Conservation (phyloP, 2,329 filamentous ascomycete genomes). For the Aspergillus ustus region DNA sequence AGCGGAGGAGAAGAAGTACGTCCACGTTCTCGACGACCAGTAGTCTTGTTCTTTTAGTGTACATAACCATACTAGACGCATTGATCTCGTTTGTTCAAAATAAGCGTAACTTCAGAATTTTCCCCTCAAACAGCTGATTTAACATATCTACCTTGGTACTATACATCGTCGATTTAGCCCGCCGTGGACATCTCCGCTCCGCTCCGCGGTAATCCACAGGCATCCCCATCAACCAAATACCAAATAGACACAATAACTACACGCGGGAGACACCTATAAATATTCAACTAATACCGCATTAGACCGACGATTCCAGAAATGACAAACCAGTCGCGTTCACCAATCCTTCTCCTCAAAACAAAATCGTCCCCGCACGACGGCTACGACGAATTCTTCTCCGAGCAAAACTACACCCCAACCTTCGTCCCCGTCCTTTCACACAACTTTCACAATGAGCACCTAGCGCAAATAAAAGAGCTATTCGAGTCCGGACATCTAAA, state of each 20-base stretch:
- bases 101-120: background rate
- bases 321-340: conserved; percentile 27
- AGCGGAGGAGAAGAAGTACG: conserved; percentile 92
- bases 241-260: conserved; percentile 1
- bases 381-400: conserved; percentile 51
- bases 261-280: background rate
- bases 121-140: background rate
- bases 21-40: conserved; percentile 90
- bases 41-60: conserved; percentile 55
- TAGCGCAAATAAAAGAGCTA: conserved; percentile 40
- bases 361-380: conserved; percentile 50
- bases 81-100: conserved; percentile 38
- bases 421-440: conserved; percentile 56
- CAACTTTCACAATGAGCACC: conserved; percentile 42
- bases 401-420: conserved; percentile 36
- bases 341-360: conserved; percentile 54
- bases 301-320: background rate
- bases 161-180: background rate
- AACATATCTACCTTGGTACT: no score
- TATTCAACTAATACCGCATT: background rate
- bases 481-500: conserved; percentile 39
- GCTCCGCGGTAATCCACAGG: background rate
- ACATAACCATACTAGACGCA: conserved; percentile 46
- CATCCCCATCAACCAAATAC: background rate
- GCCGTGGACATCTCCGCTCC: conserved; percentile 3